phyloP scores from a whole-genome alignment of 1,284 basidiomycete species.

The Tilletia setariae region DNA sequence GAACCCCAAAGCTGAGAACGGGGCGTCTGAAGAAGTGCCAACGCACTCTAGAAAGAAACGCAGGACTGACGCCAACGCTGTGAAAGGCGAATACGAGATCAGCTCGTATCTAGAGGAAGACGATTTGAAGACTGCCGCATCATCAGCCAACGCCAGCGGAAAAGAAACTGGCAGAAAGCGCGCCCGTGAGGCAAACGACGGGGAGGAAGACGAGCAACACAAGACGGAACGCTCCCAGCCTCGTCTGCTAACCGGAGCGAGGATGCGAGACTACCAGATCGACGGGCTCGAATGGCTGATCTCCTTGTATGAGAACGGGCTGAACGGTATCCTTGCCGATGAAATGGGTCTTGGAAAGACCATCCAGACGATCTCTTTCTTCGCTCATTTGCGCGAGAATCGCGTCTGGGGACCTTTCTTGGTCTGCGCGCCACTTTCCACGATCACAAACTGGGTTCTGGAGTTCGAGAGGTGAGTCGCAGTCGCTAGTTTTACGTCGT shows the following conservation, averaged over 20 bases:
- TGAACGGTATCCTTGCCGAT: slow-evolving; percentile 84
- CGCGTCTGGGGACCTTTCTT: slow-evolving; percentile 76
- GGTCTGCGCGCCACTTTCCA: slow-evolving; percentile 84
- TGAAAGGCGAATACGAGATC: slow-evolving; percentile 27
- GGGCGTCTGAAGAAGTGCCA: neutral
- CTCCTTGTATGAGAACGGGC: slow-evolving; percentile 83
- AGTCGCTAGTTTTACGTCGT: slow-evolving; percentile 53
- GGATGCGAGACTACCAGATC: slow-evolving; percentile 82
- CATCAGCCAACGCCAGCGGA: neutral
- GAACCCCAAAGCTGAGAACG: neutral
- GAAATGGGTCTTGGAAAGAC: slow-evolving; percentile 86
- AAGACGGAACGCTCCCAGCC: slow-evolving; percentile 63
- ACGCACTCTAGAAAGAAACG: slow-evolving; percentile 9
- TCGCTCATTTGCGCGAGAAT: slow-evolving; percentile 78
- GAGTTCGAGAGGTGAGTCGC: slow-evolving; percentile 70
- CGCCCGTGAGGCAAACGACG: slow-evolving; percentile 10
- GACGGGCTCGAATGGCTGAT: slow-evolving; percentile 97
- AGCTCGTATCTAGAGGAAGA: slow-evolving; percentile 36
- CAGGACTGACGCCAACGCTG: slow-evolving; percentile 24
- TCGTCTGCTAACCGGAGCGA: slow-evolving; percentile 74
- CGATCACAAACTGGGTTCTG: slow-evolving; percentile 83
- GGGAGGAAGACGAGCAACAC: slow-evolving; percentile 37
- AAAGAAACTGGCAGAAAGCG: slow-evolving; percentile 19
- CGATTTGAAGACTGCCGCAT: slow-evolving; percentile 30
- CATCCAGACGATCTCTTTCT: slow-evolving; percentile 86